Conservation (phyloP, 2,329 filamentous ascomycete genomes). For the Aureobasidium sp. region DNA sequence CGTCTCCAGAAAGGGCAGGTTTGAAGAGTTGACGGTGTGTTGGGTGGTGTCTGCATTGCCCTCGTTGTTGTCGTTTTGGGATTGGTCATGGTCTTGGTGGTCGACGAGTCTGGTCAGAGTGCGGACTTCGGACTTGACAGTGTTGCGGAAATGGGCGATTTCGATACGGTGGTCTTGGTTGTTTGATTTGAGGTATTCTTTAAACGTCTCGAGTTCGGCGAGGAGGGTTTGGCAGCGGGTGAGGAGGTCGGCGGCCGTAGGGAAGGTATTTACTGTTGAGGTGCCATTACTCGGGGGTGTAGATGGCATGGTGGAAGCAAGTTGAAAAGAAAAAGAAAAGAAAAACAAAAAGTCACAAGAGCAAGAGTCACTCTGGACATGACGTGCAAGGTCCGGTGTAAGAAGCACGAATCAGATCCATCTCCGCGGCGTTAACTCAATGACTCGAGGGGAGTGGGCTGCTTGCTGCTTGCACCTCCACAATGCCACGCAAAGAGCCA, state of each 20-base stretch:
- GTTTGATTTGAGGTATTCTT: slow-evolving; percentile 29
- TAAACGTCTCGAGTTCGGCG: slow-evolving; percentile 37
- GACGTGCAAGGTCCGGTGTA: too few species aligned
- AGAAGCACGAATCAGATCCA: too few species aligned
- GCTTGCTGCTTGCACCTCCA: too few species aligned
- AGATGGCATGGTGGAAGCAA: background rate
- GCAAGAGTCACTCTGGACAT: too few species aligned
- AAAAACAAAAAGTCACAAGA: too few species aligned
- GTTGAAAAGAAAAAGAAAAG: background rate
- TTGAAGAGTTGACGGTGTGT: slow-evolving; percentile 58
- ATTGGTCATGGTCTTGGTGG: background rate
- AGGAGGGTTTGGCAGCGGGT: slow-evolving; percentile 33
- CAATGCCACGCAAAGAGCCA: too few species aligned
- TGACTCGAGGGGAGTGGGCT: too few species aligned
- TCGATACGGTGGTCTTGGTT: slow-evolving; percentile 32
- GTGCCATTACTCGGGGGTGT: background rate
- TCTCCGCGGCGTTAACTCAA: too few species aligned
- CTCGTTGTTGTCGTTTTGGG: too few species aligned
- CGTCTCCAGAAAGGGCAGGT: slow-evolving; percentile 57
- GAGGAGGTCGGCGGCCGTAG: slow-evolving; percentile 27
- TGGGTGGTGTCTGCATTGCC: slow-evolving; percentile 22
- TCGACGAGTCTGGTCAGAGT: slow-evolving; percentile 27
- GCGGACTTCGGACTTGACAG: slow-evolving; percentile 29
- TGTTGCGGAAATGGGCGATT: slow-evolving; percentile 29
- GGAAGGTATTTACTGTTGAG: background rate